A percentile compares a stretch with the other conserved stretches of the same genome.
phyloP scores from a whole-genome alignment of 306 rosid genomes.

The Senna tora region DNA sequence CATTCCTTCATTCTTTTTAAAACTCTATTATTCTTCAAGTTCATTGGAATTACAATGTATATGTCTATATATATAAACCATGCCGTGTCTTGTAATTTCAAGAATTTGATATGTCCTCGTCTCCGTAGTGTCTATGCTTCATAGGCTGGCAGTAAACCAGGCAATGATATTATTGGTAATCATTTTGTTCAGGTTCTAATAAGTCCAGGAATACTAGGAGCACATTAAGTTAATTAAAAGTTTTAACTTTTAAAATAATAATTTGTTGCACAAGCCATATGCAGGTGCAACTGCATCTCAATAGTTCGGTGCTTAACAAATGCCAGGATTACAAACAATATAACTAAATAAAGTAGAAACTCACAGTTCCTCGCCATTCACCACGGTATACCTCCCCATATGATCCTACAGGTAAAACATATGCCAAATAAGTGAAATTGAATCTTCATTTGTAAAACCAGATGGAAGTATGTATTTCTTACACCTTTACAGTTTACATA shows the following conservation, averaged over 20 bases:
- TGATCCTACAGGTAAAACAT: constrained; percentile 68
- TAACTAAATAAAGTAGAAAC: constrained; percentile 45
- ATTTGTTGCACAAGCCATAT: not conserved
- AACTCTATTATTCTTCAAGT: too few species aligned
- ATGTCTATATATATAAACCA: too few species aligned
- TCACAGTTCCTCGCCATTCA: constrained; percentile 97
- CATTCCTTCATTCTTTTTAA: too few species aligned
- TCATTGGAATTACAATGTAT: too few species aligned
- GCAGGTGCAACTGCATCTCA: constrained; percentile 24
- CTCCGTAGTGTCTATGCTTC: too few species aligned
- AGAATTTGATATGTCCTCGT: too few species aligned
- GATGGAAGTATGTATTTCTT: constrained; percentile 10
- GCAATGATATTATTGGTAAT: not conserved
- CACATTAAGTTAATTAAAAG: constrained; percentile 2
- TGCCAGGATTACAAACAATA: constrained; percentile 29
- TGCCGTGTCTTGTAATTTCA: too few species aligned
- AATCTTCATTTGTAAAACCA: constrained; percentile 27
- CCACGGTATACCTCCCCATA: constrained; percentile 98
- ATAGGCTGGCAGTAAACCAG: constrained; percentile 5
- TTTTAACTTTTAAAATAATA: not conserved
- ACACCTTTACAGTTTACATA: constrained; percentile 5
- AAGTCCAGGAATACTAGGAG: constrained; percentile 14
- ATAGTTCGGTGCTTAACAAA: constrained; percentile 3
- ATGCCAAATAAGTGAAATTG: constrained; percentile 39
- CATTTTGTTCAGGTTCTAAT: not conserved